A percentile compares a stretch with the other conserved stretches of the same genome.
These are phyloP conservation scores for Silene uniflora DNA, from an alignment of 148 eudicot species.

Conservation along the genomic window DNA sequence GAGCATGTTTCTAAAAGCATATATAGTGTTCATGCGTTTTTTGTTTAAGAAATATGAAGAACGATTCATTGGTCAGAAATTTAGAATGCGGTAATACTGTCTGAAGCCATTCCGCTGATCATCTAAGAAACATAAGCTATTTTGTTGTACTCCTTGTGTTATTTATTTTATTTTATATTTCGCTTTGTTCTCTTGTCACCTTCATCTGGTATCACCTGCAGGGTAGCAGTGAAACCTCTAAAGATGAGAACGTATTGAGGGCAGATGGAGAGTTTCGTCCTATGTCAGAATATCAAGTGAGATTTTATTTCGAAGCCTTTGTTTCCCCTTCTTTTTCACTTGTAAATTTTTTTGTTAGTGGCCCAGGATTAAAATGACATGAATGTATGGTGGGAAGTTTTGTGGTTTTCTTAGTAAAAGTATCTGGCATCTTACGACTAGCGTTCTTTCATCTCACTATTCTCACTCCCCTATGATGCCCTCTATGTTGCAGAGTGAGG, in stretches of 20 bases:
- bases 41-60: neutral
- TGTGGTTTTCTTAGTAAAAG: neutral
- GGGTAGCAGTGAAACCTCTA: conserved; percentile 38
- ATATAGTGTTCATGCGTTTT: neutral
- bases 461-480: neutral
- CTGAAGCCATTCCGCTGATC: neutral
- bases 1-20: neutral
- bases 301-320: conserved; percentile 5
- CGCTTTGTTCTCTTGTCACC: neutral
- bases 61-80: neutral
- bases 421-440: neutral
- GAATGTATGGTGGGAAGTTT: neutral
- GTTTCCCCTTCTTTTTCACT: neutral
- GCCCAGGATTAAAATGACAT: neutral
- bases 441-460: neutral
- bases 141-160: neutral
- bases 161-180: neutral
- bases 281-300: conserved; percentile 43
- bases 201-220: conserved; percentile 25
- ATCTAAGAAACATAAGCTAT: too few relatives aligned
- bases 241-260: conserved; percentile 25
- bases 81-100: neutral
- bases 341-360: neutral
- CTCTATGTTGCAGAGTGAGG: conserved; percentile 41
- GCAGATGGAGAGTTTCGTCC: conserved; percentile 31